Base-by-base conservation (phyloP, 345 rosid genomes). In the Boechera stricta region DNA sequence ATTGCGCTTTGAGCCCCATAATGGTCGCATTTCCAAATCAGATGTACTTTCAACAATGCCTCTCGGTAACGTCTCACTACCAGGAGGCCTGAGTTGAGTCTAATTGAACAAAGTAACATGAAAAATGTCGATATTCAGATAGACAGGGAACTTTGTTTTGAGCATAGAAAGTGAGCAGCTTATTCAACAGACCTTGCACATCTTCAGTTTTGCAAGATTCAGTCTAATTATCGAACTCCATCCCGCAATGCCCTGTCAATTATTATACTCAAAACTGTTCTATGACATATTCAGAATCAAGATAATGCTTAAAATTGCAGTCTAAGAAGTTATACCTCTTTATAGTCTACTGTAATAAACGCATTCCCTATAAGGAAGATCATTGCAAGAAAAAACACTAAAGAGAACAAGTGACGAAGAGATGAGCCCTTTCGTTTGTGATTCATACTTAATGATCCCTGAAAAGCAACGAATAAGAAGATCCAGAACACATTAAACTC, bases 41-140 rank as follows among this genome's bases (percentile, higher is more conserved):
- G 98, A 87, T 61, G 86, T 87, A 64, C 74, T 71, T 15, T 87
- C 79, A 71, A 90, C 80, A 33, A 93, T 87, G 7, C 93, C 98
- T 84, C 58, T 69, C 26, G 98, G 98, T 55, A 93, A 76, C 5
- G 81, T 62, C 79, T 85, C 86, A 32, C 76, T 83, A 64, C 93
- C 88, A 21, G 4, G 41, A 56, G 82, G 84, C 62, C 83, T 80
- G 49, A 78, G 18, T 24, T 74, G 86, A 55, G 70, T 76, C 91
- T 88, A 79, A 45, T 54, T 31, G 44, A 35, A 69, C 47, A 65
- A 49, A 64, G 42, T 28, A 45, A 56, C 28, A 71, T 12, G 18
- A 35, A 21, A 32, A 31, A 2, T 32, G 10, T 56, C 61, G 55
- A 45, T 7, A 33, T 33, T 71, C 45, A 38, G 28, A 33, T 63